Base-by-base conservation (phyloP, 352 stramenopile genomes). In the Thalassiosira oceanica region DNA sequence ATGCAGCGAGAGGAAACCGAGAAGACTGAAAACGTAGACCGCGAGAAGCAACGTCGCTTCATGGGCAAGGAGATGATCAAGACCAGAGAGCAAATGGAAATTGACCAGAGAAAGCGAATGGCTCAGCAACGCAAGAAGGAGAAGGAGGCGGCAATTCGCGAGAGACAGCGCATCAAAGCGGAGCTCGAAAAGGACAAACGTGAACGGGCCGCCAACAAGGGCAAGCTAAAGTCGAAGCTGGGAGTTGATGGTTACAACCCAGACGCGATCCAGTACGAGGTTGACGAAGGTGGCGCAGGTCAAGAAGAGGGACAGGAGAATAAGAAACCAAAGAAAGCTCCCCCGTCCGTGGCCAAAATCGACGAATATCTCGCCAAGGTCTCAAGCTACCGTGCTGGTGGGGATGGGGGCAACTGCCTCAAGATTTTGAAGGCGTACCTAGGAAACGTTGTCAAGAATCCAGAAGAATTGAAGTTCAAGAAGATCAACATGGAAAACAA, bases 401-500 rank as follows among this genome's bases (percentile, higher is more conserved):
- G 84, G 15, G 84, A 91, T 69, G 84, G 84, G 28, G 73, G 61
- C 0, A 87, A 83, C 18, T 88, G 81, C 56, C 66, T 91, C 10
- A 91, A 89, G 64, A 77, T 89, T 31, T 61, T 91, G 0, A 74
- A 76, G 21, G 53, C 66, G 0, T 88, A 87, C 36, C 62, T 91
- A 36, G 67, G 67, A 39, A 91, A 89, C 61, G 72, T 87, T 13
- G 79, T 74, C 2, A 79, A 91, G 27, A 69, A 89, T 46, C 83
- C 83, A 0, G 60, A 77, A 10, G 84, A 91, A 41, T 46, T 69
- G 23, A 91, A 89, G 55, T 88, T 74, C 65, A 66, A 67, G 61
- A 80, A 49, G 10, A 88, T 88, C 49, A 90, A 88, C 46, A 88
- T 81, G 76, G 83, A 90, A 44, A 90, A 85, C 58, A 91, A 89